These are phyloP conservation scores for Kalmusia sp. DNA, from an alignment of 2,329 filamentous ascomycete genomes.

Conservation along the genomic window DNA sequence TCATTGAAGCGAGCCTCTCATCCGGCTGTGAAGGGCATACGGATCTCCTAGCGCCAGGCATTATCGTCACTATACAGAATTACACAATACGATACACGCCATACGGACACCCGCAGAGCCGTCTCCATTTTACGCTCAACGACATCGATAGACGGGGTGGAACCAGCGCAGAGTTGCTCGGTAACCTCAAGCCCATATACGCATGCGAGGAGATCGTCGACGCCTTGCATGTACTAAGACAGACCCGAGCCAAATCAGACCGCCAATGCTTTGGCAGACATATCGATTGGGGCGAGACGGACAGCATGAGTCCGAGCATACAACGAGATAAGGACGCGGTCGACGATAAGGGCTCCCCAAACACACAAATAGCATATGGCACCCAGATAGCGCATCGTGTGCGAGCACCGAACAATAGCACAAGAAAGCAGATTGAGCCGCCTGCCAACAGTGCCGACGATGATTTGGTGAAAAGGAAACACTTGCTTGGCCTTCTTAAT, in stretches of 20 bases:
- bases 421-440: not conserved
- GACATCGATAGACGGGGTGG: slow-evolving; percentile 22
- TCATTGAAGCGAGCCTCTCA: slow-evolving; percentile 25
- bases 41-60: slow-evolving; percentile 1
- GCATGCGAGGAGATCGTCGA: slow-evolving; percentile 10
- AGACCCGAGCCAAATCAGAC: slow-evolving; percentile 22
- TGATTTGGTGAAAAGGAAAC: not conserved
- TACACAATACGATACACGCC: slow-evolving; percentile 35
- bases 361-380: slow-evolving; percentile 28
- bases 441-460: not conserved
- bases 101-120: slow-evolving; percentile 31
- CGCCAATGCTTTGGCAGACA: slow-evolving; percentile 21
- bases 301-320: slow-evolving; percentile 13
- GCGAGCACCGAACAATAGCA: not conserved
- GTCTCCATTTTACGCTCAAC: slow-evolving; percentile 31
- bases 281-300: slow-evolving; percentile 4
- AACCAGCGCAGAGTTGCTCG: not conserved
- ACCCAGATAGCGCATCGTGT: slow-evolving; percentile 27
- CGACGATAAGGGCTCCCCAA: slow-evolving; percentile 2
- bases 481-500: not conserved
- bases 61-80: slow-evolving; percentile 24
- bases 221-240: slow-evolving; percentile 16
- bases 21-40: slow-evolving; percentile 11
- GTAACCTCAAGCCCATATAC: slow-evolving; percentile 10
- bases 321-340: not conserved